Conservation (phyloP, 441 rosid species). For the Dalechampia spathulata region DNA sequence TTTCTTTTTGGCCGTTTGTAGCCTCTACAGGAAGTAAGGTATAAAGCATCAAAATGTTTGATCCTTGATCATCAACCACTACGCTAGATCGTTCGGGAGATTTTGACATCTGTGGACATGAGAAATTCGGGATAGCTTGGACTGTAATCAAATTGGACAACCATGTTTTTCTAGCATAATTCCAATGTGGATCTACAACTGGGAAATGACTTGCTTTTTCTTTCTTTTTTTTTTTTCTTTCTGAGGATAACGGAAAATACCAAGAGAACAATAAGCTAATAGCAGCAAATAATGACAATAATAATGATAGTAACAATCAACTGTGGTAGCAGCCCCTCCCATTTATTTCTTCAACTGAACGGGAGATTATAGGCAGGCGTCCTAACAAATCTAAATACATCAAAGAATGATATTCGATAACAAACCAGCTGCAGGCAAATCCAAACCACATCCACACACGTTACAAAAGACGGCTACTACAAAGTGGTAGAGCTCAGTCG, state of each 20-base stretch:
- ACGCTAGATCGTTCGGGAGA: too few species aligned
- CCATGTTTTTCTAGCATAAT: too few species aligned
- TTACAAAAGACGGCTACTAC: background rate
- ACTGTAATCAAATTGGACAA: too few species aligned
- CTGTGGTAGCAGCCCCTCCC: slow-evolving; percentile 34
- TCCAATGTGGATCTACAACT: too few species aligned
- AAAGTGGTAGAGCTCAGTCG: slow-evolving; percentile 35
- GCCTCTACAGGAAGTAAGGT: slow-evolving; percentile 37
- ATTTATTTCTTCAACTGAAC: too few species aligned
- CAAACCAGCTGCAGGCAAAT: slow-evolving; percentile 40
- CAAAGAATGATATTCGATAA: slow-evolving; percentile 53
- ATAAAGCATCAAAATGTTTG: background rate
- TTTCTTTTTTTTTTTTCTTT: too few species aligned
- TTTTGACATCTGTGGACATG: too few species aligned
- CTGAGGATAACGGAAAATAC: too few species aligned
- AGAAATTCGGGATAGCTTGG: too few species aligned
- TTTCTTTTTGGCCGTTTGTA: slow-evolving; percentile 35
- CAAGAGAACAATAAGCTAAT: too few species aligned
- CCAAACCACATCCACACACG: slow-evolving; percentile 60
- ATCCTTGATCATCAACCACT: slow-evolving; percentile 1
- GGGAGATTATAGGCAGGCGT: slow-evolving; percentile 27
- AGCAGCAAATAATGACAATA: too few species aligned
- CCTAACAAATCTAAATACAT: slow-evolving; percentile 71
- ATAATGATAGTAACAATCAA: slow-evolving; percentile 17
- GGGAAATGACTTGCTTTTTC: too few species aligned